Base-by-base conservation (phyloP, 805 yeast species). In the Metschnikowia lochheadii region DNA sequence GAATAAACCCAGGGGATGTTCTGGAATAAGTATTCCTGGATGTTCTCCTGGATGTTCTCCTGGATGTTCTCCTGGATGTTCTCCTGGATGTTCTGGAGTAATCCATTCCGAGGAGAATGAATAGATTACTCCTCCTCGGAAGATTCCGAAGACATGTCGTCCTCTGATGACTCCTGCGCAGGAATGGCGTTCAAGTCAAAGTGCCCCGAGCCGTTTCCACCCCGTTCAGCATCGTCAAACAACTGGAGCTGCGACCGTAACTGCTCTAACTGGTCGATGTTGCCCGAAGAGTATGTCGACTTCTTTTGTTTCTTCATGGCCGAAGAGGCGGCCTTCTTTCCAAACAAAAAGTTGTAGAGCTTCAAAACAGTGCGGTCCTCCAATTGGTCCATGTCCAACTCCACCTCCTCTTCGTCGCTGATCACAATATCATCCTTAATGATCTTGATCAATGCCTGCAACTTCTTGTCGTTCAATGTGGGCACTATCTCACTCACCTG, bases 351-450 rank as follows among this genome's bases (percentile, higher is more conserved):
- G 65, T 86, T 85, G 76, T 90, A 92, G 55, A 94, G 75, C 63
- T 88, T 87, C 65, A 88, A 71, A 49, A 92, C 79, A 1, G 97
- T 91, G 39, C 81, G 73, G 56, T 89, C 89, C 61, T 89, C 96
- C 59, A 94, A 78, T 68, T 86, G 86, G 65, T 94, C 97, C 84
- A 94, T 87, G 68, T 94, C 99, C 53, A 94, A 78, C 74, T 94
- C 99, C 54, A 94, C 94, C 73, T 72, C 77, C 54, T 94, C 98
- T 51, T 92, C 98, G 60, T 89, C 92, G 44, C 67, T 63, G 46
- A 71, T 65, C 49, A 71, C 75, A 46, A 74, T 65, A 60, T 79
- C 83, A 66, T 87, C 94, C 63, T 86, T 86, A 57, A 94, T 89
- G 55, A 94, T 89, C 46, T 86, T 82, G 54, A 92, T 79, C 33